phyloP scores from a whole-genome alignment of 805 yeast genomes.

The Cyberlindnera bimundalis region DNA sequence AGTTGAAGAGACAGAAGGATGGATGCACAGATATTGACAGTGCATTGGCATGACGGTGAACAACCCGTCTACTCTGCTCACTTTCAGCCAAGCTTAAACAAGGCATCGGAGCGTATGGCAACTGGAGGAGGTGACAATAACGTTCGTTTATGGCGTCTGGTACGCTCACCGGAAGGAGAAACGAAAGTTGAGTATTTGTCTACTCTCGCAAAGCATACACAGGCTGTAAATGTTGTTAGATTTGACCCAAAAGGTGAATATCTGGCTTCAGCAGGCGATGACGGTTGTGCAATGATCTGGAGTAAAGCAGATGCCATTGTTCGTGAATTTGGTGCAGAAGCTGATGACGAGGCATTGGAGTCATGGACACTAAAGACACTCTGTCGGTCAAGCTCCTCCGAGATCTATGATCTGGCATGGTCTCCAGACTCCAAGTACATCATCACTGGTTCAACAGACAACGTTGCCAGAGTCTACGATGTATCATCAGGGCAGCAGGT shows the following conservation, averaged over 20 bases:
- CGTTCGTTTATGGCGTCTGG: slow-evolving; percentile 44
- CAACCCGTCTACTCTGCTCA: slow-evolving; percentile 70
- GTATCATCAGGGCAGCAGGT: slow-evolving; percentile 54
- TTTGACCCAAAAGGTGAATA: slow-evolving; percentile 67
- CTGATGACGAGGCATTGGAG: slow-evolving; percentile 57
- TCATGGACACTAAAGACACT: slow-evolving; percentile 67
- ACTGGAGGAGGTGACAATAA: slow-evolving; percentile 96
- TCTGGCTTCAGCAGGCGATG: slow-evolving; percentile 93
- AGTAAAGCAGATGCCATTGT: slow-evolving; percentile 48
- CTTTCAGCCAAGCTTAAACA: slow-evolving; percentile 46
- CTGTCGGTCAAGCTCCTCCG: slow-evolving; percentile 60
- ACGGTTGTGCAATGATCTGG: slow-evolving; percentile 88
- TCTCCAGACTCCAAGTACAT: slow-evolving; percentile 77
- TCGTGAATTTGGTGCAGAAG: slow-evolving; percentile 52
- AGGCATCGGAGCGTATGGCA: slow-evolving; percentile 49
- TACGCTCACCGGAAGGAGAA: slow-evolving; percentile 29
- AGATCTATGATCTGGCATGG: slow-evolving; percentile 91
- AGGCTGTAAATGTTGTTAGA: slow-evolving; percentile 89
- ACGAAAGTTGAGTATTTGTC: slow-evolving; percentile 66
- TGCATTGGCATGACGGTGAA: slow-evolving; percentile 73
- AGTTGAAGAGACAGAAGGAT: too few species aligned
- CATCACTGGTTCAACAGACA: slow-evolving; percentile 92
- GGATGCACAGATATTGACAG: slow-evolving; percentile 47
- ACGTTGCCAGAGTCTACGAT: slow-evolving; percentile 66
- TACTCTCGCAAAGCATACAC: slow-evolving; percentile 83